Evolutionary conservation across 2,329 filamentous ascomycete genomes (phyloP).

Genomic region (Didymella segeticola): DNA sequence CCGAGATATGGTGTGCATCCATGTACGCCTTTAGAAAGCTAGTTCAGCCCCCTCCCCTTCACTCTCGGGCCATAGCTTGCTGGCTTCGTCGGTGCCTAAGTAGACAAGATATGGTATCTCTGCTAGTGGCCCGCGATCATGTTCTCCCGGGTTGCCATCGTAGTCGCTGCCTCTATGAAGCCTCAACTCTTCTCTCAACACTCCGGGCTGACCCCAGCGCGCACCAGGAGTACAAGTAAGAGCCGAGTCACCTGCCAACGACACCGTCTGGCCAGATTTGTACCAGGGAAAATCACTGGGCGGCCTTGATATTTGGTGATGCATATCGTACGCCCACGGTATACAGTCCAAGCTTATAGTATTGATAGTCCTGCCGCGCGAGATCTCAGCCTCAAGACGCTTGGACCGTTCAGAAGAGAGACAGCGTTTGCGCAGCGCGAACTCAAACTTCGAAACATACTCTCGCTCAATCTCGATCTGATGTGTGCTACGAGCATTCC

Average conservation of each 20-base stretch:
- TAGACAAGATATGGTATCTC: slow-evolving; percentile 22
- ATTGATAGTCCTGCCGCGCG: slow-evolving; percentile 19
- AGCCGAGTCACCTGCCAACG: slow-evolving; percentile 13
- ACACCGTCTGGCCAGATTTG: neutral
- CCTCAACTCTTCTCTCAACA: slow-evolving; percentile 2
- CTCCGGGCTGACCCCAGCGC: slow-evolving; percentile 6
- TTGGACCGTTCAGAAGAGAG: slow-evolving; percentile 14
- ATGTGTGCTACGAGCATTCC: slow-evolving; percentile 11
- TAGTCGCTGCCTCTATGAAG: neutral
- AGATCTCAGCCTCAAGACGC: slow-evolving; percentile 19
- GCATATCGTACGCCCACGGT: slow-evolving; percentile 27
- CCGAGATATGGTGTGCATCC: no score
- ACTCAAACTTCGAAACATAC: slow-evolving; percentile 23
- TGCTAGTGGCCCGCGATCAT: slow-evolving; percentile 4
- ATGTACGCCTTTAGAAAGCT: neutral
- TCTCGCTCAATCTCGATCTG: slow-evolving; percentile 28
- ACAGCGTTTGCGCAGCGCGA: slow-evolving; percentile 23
- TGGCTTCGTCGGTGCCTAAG: slow-evolving; percentile 14
- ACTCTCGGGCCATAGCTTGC: slow-evolving; percentile 9
- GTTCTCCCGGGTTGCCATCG: neutral
- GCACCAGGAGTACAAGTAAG: slow-evolving; percentile 1
- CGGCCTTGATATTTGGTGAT: slow-evolving; percentile 13
- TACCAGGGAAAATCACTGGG: slow-evolving; percentile 24
- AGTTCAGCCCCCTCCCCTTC: slow-evolving; percentile 5
- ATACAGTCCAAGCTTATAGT: slow-evolving; percentile 29